phyloP scores from a whole-genome alignment of 1,284 basidiomycete genomes.

The Ganoderma multipileum region DNA sequence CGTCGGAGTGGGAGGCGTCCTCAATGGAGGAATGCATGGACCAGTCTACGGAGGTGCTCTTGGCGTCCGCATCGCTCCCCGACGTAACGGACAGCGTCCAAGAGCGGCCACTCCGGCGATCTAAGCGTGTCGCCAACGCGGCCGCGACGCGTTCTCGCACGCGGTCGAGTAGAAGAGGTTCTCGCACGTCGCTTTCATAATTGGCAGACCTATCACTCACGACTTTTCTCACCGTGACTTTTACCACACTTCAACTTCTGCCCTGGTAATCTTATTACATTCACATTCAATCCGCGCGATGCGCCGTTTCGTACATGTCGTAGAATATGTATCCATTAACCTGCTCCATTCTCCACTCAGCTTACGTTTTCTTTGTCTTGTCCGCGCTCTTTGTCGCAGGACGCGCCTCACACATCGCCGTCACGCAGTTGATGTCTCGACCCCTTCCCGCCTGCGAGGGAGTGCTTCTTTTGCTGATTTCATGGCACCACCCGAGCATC shows the following conservation, averaged over 20 bases:
- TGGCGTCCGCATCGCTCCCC: constrained; percentile 5
- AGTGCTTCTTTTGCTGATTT: constrained; percentile 30
- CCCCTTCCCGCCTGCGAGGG: constrained; percentile 8
- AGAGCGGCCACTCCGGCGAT: constrained; percentile 58
- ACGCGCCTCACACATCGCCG: constrained; percentile 5
- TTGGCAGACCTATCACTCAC: constrained; percentile 27
- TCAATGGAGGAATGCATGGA: constrained; percentile 17
- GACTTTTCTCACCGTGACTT: constrained; percentile 17
- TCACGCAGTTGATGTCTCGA: constrained; percentile 19
- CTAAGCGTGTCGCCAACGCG: constrained; percentile 70
- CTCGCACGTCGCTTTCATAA: constrained; percentile 44
- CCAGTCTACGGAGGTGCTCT: not conserved
- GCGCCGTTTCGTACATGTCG: constrained; percentile 17
- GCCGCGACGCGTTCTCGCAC: constrained; percentile 52
- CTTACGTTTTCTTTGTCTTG: constrained; percentile 8
- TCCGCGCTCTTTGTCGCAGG: constrained; percentile 18
- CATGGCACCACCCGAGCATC: constrained; percentile 25
- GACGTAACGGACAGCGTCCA: constrained; percentile 23
- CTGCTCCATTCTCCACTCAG: constrained; percentile 4
- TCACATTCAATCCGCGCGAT: constrained; percentile 28
- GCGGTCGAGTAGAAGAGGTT: constrained; percentile 43
- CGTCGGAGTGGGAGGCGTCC: constrained; percentile 58
- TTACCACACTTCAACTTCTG: constrained; percentile 17
- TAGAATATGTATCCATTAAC: constrained; percentile 37
- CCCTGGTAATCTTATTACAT: constrained; percentile 38